These are phyloP conservation scores for Daldinia childiae DNA, from an alignment of 495 filamentous ascomycete genomes.

Conservation along the genomic window DNA sequence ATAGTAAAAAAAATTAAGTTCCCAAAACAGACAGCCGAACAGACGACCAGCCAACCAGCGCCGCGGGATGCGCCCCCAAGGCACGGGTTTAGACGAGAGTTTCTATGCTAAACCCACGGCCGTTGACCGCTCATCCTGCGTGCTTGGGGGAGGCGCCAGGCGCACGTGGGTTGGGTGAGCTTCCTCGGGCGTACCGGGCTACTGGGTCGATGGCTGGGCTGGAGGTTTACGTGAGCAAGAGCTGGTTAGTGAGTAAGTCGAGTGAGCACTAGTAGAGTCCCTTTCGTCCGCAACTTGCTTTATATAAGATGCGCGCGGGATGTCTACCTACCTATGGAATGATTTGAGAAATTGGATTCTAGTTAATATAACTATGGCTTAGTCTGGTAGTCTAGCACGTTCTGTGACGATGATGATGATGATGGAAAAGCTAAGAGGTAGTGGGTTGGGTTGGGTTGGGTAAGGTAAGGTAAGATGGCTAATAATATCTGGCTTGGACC, in stretches of 20 bases:
- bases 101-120: neutral
- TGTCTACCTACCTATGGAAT: neutral
- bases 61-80: conserved; percentile 6
- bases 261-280: conserved; percentile 25
- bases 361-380: neutral
- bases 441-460: too few species aligned
- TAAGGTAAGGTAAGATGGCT: neutral
- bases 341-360: neutral
- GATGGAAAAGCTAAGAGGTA: neutral
- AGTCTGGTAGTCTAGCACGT: neutral
- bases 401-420: too few species aligned
- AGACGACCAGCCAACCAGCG: conserved; percentile 13
- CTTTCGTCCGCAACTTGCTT: neutral
- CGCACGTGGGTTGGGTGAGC: conserved; percentile 35
- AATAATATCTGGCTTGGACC: neutral
- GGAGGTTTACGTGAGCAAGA: conserved; percentile 21
- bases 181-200: conserved; percentile 33
- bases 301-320: conserved; percentile 21
- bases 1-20: neutral
- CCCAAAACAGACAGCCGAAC: conserved; percentile 9
- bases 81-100: conserved; percentile 4
- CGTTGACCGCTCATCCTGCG: conserved; percentile 27
- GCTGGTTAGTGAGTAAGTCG: conserved; percentile 22
- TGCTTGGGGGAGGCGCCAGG: neutral
- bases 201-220: conserved; percentile 17